A percentile compares a stretch with the other conserved stretches of the same genome.
These are phyloP conservation scores for Leptographium procerum DNA, from an alignment of 2,329 filamentous ascomycete genomes.

Conservation along the genomic window DNA sequence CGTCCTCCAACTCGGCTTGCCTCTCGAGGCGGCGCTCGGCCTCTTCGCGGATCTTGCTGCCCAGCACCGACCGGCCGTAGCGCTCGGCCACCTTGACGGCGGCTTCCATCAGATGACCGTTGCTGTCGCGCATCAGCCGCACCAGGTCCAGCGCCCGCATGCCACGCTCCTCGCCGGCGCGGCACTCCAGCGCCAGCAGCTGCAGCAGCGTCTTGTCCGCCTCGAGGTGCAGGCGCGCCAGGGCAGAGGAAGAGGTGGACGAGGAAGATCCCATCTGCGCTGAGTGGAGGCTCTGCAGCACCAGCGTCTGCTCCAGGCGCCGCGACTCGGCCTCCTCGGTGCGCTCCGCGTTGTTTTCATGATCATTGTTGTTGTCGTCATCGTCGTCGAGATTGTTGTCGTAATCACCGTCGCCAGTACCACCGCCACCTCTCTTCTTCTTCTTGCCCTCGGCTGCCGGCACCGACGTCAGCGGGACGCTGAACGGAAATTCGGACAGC, in stretches of 20 bases:
- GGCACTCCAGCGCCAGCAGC: slow-evolving; percentile 79
- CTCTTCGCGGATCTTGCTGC: slow-evolving; percentile 81
- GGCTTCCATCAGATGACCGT: slow-evolving; percentile 82
- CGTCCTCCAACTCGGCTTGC: slow-evolving; percentile 16
- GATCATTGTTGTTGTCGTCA: slow-evolving; percentile 17
- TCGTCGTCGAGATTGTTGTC: slow-evolving; percentile 17
- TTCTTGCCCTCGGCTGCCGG: not conserved
- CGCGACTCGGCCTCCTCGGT: slow-evolving; percentile 34
- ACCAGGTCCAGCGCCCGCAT: slow-evolving; percentile 95
- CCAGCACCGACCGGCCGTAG: slow-evolving; percentile 68
- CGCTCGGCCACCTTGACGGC: slow-evolving; percentile 80
- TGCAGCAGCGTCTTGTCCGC: slow-evolving; percentile 86
- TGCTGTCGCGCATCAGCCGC: slow-evolving; percentile 69
- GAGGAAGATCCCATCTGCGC: slow-evolving; percentile 49
- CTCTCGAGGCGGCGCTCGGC: slow-evolving; percentile 44
- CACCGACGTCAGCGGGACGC: slow-evolving; percentile 60
- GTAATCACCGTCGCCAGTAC: not conserved
- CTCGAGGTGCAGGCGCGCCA: slow-evolving; percentile 63
- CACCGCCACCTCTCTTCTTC: not conserved
- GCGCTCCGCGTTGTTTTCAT: slow-evolving; percentile 18
- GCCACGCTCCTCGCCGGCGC: slow-evolving; percentile 81
- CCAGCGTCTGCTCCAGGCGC: slow-evolving; percentile 68
- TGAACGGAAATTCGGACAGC: slow-evolving; percentile 87
- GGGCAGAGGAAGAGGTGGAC: not conserved
- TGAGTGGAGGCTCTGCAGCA: slow-evolving; percentile 61